These are phyloP conservation scores for Trichosporon coremiiforme DNA, from an alignment of 1,284 basidiomycete genomes.

Conservation along the genomic window DNA sequence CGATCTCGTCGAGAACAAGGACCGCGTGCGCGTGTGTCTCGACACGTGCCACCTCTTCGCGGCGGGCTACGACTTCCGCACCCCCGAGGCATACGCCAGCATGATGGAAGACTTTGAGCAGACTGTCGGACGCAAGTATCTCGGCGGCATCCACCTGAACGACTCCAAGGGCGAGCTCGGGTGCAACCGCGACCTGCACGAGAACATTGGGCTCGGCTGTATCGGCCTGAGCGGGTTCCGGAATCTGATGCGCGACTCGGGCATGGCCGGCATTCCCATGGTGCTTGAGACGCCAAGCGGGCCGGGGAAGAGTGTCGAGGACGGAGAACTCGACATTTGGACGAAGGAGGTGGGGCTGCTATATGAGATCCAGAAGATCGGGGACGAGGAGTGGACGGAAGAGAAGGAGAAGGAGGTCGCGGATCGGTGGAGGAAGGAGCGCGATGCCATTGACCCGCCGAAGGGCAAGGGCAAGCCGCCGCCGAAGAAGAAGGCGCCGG, in stretches of 20 bases:
- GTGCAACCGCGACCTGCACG: constrained; percentile 74
- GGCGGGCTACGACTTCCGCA: constrained; percentile 79
- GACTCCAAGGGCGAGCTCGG: constrained; percentile 71
- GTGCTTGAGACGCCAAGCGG: constrained; percentile 73
- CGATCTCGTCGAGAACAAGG: constrained; percentile 70
- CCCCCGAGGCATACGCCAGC: constrained; percentile 53
- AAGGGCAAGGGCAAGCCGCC: constrained; percentile 31
- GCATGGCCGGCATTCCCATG: constrained; percentile 71
- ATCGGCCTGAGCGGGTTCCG: constrained; percentile 69
- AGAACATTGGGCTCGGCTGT: constrained; percentile 79
- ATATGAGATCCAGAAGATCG: constrained; percentile 52
- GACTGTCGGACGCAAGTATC: constrained; percentile 69
- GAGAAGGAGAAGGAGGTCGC: constrained; percentile 43
- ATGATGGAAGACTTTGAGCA: constrained; percentile 65
- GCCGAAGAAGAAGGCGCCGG: constrained; percentile 32
- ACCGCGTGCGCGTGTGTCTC: constrained; percentile 75
- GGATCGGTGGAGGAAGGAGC: constrained; percentile 43
- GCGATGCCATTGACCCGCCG: constrained; percentile 48
- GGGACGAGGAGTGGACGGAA: constrained; percentile 47
- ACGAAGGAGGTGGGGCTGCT: constrained; percentile 65
- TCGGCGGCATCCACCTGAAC: constrained; percentile 81
- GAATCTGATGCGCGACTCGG: constrained; percentile 69
- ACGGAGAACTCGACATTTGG: constrained; percentile 65
- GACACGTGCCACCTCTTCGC: constrained; percentile 87
- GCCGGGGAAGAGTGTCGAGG: constrained; percentile 33